A percentile compares a stretch with the other conserved stretches of the same genome.
These are phyloP conservation scores for Verbascum thapsus DNA, from an alignment of 257 asterid species.

Conservation along the genomic window DNA sequence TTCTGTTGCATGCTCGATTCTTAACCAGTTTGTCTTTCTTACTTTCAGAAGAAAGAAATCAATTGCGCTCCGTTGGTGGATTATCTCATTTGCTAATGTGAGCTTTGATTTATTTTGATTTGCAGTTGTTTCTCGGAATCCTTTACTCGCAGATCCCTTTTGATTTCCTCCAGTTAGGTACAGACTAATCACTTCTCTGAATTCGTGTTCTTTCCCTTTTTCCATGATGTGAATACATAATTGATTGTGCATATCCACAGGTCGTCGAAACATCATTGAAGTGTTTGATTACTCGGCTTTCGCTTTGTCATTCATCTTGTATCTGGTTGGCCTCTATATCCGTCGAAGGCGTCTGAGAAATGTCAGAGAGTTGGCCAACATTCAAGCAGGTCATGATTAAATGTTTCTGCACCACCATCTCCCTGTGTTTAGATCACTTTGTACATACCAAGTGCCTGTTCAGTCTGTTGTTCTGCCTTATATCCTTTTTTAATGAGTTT, in stretches of 20 bases:
- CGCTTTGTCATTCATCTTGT: slow-evolving; percentile 49
- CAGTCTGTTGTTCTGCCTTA: background rate
- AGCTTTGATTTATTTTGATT: slow-evolving; percentile 20
- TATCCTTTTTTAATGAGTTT: no score
- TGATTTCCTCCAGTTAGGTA: slow-evolving; percentile 62
- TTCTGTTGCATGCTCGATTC: background rate
- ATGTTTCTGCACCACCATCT: background rate
- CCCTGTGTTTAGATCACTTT: background rate
- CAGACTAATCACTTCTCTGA: background rate
- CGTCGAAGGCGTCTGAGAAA: slow-evolving; percentile 55
- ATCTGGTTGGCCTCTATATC: slow-evolving; percentile 47
- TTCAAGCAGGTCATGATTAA: slow-evolving; percentile 28
- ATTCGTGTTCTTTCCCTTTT: background rate
- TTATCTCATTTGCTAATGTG: slow-evolving; percentile 23
- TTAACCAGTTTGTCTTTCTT: background rate
- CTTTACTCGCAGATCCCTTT: slow-evolving; percentile 65
- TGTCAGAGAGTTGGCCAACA: slow-evolving; percentile 49
- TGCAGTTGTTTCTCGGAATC: slow-evolving; percentile 69
- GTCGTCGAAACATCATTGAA: slow-evolving; percentile 46
- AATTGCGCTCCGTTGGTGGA: background rate
- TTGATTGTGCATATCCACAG: slow-evolving; percentile 34
- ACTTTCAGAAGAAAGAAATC: background rate
- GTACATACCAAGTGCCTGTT: background rate
- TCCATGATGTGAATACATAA: background rate
- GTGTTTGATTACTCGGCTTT: slow-evolving; percentile 61